These are phyloP conservation scores for Lyophyllum shimeji DNA, from an alignment of 768 basidiomycete species.

Conservation along the genomic window DNA sequence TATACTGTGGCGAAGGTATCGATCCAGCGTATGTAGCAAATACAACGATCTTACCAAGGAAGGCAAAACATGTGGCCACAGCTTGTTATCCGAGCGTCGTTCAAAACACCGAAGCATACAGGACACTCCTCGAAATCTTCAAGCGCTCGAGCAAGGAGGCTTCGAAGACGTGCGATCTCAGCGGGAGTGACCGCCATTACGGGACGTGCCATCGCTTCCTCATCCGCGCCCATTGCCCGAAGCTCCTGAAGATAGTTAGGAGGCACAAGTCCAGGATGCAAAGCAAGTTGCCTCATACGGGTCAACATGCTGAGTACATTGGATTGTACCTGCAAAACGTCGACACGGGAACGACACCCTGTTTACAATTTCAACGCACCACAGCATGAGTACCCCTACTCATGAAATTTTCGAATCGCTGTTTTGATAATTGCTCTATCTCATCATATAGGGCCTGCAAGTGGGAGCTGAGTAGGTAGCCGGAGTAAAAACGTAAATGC, in stretches of 20 bases:
- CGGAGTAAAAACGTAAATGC: conserved; percentile 9
- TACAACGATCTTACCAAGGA: conserved; percentile 47
- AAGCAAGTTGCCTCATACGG: conserved; percentile 77
- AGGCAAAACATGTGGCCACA: conserved; percentile 77
- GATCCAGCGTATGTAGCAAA: neutral
- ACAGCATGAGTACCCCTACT: conserved; percentile 39
- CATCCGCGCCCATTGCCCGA: conserved; percentile 33
- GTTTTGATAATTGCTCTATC: conserved; percentile 60
- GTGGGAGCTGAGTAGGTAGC: conserved; percentile 22
- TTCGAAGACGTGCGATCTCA: conserved; percentile 56
- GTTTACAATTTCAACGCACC: conserved; percentile 28
- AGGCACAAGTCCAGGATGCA: conserved; percentile 79
- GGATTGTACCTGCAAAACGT: conserved; percentile 50
- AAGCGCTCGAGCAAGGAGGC: conserved; percentile 58
- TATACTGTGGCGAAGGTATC: conserved; percentile 44
- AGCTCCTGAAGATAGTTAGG: conserved; percentile 68
- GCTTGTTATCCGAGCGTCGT: conserved; percentile 68
- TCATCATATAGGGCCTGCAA: conserved; percentile 56
- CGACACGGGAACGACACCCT: neutral
- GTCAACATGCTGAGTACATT: conserved; percentile 83
- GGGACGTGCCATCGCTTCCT: conserved; percentile 22
- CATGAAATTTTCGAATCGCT: conserved; percentile 60
- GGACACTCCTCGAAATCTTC: conserved; percentile 87
- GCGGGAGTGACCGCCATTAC: conserved; percentile 48
- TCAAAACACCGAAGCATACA: conserved; percentile 61